phyloP scores from a whole-genome alignment of 148 eudicot species.

The Fagopyrum tataricum region DNA sequence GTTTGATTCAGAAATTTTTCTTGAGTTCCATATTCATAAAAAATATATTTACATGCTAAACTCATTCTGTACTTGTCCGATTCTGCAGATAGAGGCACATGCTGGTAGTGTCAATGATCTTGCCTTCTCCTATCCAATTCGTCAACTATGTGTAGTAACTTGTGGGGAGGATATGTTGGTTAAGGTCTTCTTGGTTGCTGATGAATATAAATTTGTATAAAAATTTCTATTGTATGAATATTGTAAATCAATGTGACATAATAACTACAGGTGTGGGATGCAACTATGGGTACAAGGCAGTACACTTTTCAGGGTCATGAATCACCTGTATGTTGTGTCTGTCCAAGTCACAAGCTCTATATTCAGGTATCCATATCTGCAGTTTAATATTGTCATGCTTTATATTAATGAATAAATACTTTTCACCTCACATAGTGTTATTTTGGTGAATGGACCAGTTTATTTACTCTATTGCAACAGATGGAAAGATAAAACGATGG shows the following conservation, averaged over 20 bases:
- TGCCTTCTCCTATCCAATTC: slow-evolving; percentile 71
- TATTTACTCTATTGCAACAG: slow-evolving; percentile 82
- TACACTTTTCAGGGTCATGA: slow-evolving; percentile 76
- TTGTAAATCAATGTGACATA: slow-evolving; percentile 14
- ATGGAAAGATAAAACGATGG: slow-evolving; percentile 95
- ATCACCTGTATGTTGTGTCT: slow-evolving; percentile 74
- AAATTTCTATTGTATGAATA: not conserved
- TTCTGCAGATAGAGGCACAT: slow-evolving; percentile 90
- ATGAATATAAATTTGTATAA: not conserved
- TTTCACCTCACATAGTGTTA: not conserved
- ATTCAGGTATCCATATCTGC: slow-evolving; percentile 44
- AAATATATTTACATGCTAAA: not conserved
- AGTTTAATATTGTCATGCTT: too few relatives aligned
- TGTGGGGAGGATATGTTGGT: slow-evolving; percentile 93
- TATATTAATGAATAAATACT: not conserved
- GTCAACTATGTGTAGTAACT: slow-evolving; percentile 68
- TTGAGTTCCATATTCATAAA: too few relatives aligned
- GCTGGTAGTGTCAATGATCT: slow-evolving; percentile 87
- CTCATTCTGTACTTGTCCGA: not conserved
- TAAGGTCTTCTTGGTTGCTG: slow-evolving; percentile 37
- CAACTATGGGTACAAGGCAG: slow-evolving; percentile 52
- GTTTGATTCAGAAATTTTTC: slow-evolving; percentile 29
- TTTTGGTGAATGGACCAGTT: slow-evolving; percentile 36
- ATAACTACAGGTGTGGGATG: slow-evolving; percentile 72
- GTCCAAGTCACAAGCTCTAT: slow-evolving; percentile 67